These are phyloP conservation scores for Tulasnella sp. DNA, from an alignment of 768 basidiomycete species.

Conservation along the genomic window DNA sequence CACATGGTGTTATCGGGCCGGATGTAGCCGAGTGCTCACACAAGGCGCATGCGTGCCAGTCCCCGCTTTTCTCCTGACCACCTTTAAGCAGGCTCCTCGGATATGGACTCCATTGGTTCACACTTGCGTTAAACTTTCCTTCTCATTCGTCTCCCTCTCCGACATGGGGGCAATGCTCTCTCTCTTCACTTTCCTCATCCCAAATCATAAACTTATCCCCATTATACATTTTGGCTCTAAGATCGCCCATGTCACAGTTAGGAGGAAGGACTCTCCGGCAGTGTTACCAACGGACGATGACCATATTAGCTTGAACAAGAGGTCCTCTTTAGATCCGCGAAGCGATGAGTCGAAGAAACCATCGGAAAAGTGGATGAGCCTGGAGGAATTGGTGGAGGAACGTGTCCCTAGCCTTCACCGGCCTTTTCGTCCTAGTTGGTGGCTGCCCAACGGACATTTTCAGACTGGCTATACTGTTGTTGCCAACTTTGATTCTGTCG, in stretches of 20 bases:
- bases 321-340: neutral
- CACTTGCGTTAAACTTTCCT: too few relatives aligned
- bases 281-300: conserved; percentile 1
- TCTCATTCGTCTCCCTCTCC: too few relatives aligned
- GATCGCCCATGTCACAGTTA: conserved; percentile 11
- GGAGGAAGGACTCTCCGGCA: neutral
- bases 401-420: conserved; percentile 21
- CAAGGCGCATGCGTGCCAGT: too few relatives aligned
- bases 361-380: conserved; percentile 48
- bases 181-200: neutral
- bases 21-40: too few relatives aligned
- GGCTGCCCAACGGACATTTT: conserved; percentile 30
- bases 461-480: conserved; percentile 31
- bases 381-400: conserved; percentile 18
- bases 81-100: too few relatives aligned
- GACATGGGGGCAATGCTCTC: neutral
- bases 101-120: too few relatives aligned
- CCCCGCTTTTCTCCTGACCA: too few relatives aligned
- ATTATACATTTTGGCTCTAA: conserved; percentile 1
- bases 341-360: conserved; percentile 70
- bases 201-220: neutral
- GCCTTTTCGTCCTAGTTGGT: conserved; percentile 27
- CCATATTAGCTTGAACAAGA: conserved; percentile 3
- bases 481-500: conserved; percentile 30
- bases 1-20: too few relatives aligned